Evolutionary conservation across 2,329 filamentous ascomycete species (phyloP).

Genomic region (Beauveria medogensis): DNA sequence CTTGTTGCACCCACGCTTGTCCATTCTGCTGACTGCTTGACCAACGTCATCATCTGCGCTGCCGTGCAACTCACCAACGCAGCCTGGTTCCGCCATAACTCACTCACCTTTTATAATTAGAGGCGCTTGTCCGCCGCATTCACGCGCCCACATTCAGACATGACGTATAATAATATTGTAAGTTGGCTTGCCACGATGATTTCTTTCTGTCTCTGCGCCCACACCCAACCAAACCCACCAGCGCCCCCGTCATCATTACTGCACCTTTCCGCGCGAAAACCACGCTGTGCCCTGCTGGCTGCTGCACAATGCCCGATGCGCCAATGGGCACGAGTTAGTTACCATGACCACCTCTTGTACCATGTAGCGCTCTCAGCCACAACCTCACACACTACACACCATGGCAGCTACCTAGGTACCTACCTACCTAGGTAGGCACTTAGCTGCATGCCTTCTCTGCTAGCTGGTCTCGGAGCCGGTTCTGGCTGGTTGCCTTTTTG

Average conservation of each 20-base stretch:
- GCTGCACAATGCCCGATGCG: neutral
- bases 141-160: constrained; percentile 15
- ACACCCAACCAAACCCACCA: neutral
- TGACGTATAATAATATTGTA: constrained; percentile 30
- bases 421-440: no score
- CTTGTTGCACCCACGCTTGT: neutral
- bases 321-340: neutral
- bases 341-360: neutral
- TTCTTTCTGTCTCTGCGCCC: neutral
- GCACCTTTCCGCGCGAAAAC: neutral
- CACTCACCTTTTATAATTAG: neutral
- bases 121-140: neutral
- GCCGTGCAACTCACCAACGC: neutral
- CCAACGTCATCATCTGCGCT: constrained; percentile 4
- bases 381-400: neutral
- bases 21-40: neutral
- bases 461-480: no score
- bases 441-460: neutral
- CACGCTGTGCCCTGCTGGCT: neutral
- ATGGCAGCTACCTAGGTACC: neutral
- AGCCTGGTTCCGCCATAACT: neutral
- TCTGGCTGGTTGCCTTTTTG: neutral
- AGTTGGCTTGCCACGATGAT: constrained; percentile 17
- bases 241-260: neutral
- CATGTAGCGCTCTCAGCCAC: neutral